Conservation (phyloP, 1,284 basidiomycete species). For the Cutaneotrichosporon sp. region DNA sequence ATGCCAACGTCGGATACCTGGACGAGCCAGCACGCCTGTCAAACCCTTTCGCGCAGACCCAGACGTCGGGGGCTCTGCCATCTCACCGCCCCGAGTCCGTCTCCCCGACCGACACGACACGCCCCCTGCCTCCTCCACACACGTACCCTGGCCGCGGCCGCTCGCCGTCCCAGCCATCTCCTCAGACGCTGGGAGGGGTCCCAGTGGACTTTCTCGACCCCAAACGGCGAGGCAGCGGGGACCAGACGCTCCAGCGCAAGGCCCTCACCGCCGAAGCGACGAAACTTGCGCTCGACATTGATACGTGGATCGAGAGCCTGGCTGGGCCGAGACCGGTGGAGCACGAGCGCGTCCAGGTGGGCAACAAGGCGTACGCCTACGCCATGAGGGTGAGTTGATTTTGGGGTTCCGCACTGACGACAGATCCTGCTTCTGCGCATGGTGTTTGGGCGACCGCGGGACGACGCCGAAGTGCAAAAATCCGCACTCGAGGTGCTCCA, state of each 20-base stretch:
- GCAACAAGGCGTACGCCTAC: conserved; percentile 47
- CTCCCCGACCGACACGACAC: background rate
- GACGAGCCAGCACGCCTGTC: conserved; percentile 17
- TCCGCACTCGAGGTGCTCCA: conserved; percentile 40
- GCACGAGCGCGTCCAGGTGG: conserved; percentile 48
- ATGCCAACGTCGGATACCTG: conserved; percentile 16
- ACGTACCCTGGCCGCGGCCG: too few species aligned
- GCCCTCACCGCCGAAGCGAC: conserved; percentile 30
- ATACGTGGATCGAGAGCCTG: conserved; percentile 43
- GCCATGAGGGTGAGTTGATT: conserved; percentile 45
- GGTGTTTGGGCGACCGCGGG: conserved; percentile 48
- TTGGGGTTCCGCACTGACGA: background rate
- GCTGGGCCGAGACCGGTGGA: conserved; percentile 29
- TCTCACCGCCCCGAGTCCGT: conserved; percentile 24
- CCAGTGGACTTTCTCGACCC: conserved; percentile 1
- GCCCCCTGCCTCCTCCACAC: background rate
- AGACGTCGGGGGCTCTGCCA: conserved; percentile 21
- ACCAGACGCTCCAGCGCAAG: background rate
- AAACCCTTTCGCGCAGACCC: conserved; percentile 7
- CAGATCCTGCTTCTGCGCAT: conserved; percentile 52
- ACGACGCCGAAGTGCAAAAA: conserved; percentile 48
- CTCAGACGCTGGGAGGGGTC: background rate
- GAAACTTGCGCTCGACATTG: conserved; percentile 41
- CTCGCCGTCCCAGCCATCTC: too few species aligned
- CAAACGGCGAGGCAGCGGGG: background rate